Base-by-base conservation (phyloP, 2,329 filamentous ascomycete species). In the Furcasterigmium furcatum region DNA sequence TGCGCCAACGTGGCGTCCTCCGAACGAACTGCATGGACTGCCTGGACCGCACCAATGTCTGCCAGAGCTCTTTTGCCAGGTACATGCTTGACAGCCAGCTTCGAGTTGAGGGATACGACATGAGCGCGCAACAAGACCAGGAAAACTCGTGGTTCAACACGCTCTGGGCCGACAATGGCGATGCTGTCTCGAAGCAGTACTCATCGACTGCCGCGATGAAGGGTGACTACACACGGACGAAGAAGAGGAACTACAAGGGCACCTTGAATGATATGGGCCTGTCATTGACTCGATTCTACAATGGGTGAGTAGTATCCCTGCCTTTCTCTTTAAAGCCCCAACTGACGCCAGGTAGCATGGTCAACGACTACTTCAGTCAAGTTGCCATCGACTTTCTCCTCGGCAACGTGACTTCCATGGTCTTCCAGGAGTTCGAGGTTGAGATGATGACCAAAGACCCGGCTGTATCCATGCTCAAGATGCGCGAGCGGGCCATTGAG, bases 11-110 rank as follows among this genome's bases (percentile, higher is more conserved):
- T 21, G 91, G 91, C 2, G 80, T 95, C 7, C 64, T 97, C n/a
- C 79, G 94, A 46, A 96, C 91, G 2, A 99, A 99, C 60, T 99
- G 94, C 65, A 97, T 99, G 94, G 94, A 99, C 60, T 99, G 94
- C 56, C 72, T 99, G 9, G 94, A 99, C 62, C 82, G 94, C 19
- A 99, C 94, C 2, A 97, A 97, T 55, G 91, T 99, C 19, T 91
- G 91, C 34, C 92, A 97, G 65, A 95, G 89, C 59, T 94, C 91
- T 0, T 91, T 91, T 61, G 94, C 82, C 5, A 88, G 90, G 58
- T 82, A 86, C 58, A 87, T 89, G 53, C 74, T 99, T 3, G 90
- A 96, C 53, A 63, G 77, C 25, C 90, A 96, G 59, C 74, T 99
- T 2, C 85, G 80, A 46, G 74, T 80, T 18, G 83, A 95, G 51